Evolutionary conservation across 2,329 filamentous ascomycete species (phyloP), one percentile per base, ranked within the genome.

Genomic region (Tympanopsis confertula): DNA sequence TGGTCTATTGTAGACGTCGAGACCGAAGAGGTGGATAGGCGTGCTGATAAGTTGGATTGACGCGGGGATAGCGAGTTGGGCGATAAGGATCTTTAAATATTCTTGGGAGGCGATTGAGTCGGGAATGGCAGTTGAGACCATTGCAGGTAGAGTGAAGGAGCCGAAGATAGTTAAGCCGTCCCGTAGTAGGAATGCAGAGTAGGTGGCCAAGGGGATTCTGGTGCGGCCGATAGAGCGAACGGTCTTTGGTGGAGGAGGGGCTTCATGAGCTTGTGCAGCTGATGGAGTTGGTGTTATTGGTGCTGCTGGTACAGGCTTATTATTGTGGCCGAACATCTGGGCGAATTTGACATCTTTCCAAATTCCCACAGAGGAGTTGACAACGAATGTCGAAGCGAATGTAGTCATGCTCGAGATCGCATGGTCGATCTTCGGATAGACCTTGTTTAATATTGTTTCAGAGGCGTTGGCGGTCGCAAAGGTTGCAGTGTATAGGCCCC

Each of bases 111-210:
- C 45, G 1, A 54, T 3, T 18, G 42, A 44, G 17, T 54, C 50
- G 1, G 53, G 52, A 3, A 56, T 47, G 1, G 45, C 38, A 1
- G 39, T 41, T 0, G 54, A 50, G 0, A 56, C 12, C 40, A 42
- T 45, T 1, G 47, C 49, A 2, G 53, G 51, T 39, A 56, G 45
- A 0, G 49, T 51, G 13, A 56, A 55, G 0, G 53, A 56, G 0
- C 54, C 54, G 38, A 55, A 56, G 15, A 56, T 52, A 0, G 53
- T 56, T 14, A 56, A 42, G 1, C 47, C 49, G 32, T 56, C 53
- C 36, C 54, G 42, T 3, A 53, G 38, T 0, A 56, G 41, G 4
- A 56, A 56, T 0, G 51, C 44, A 5, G 45, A 45, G 30, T 33
- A 33, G 30, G 30, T 33, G 30, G 30, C 30, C 30, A 33, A 7